phyloP scores from a whole-genome alignment of 2,329 filamentous ascomycete genomes.

The Dothiorella sarmentorum region DNA sequence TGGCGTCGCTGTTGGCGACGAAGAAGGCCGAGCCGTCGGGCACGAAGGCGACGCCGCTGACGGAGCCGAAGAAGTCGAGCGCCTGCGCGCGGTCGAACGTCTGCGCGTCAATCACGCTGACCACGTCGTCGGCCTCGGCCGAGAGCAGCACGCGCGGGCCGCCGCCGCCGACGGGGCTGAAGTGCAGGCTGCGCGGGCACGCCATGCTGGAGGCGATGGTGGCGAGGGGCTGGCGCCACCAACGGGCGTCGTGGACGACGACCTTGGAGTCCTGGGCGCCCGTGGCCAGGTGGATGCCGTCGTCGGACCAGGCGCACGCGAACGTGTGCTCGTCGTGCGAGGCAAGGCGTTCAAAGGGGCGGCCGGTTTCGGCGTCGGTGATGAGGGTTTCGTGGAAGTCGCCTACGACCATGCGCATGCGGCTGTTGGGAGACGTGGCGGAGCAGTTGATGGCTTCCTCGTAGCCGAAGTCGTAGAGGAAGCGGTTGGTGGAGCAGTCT shows the following conservation, averaged over 20 bases:
- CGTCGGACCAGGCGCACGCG: slow-evolving; percentile 74
- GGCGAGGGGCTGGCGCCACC: slow-evolving; percentile 56
- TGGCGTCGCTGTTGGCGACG: slow-evolving; percentile 63
- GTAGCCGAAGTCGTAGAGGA: slow-evolving; percentile 56
- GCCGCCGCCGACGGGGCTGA: slow-evolving; percentile 68
- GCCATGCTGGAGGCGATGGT: slow-evolving; percentile 64
- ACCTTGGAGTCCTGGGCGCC: slow-evolving; percentile 72
- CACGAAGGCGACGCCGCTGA: slow-evolving; percentile 65
- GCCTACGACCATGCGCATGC: slow-evolving; percentile 69
- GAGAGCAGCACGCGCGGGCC: slow-evolving; percentile 65
- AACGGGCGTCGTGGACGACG: slow-evolving; percentile 73
- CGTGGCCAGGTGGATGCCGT: slow-evolving; percentile 72
- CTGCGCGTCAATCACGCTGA: slow-evolving; percentile 67
- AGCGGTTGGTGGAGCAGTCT: slow-evolving; percentile 55
- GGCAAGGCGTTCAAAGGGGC: slow-evolving; percentile 53
- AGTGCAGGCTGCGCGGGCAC: slow-evolving; percentile 65
- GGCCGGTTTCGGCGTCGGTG: slow-evolving; percentile 64
- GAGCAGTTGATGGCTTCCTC: slow-evolving; percentile 68
- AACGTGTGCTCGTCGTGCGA: slow-evolving; percentile 71
- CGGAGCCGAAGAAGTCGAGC: slow-evolving; percentile 71
- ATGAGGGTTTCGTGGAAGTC: slow-evolving; percentile 65
- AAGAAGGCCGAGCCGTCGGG: slow-evolving; percentile 66
- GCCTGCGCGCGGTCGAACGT: slow-evolving; percentile 64
- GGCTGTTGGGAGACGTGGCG: slow-evolving; percentile 66
- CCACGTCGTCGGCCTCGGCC: slow-evolving; percentile 71